These are phyloP conservation scores for Raffaelea deltoideospora DNA, from an alignment of 2,329 filamentous ascomycete species.

Conservation along the genomic window DNA sequence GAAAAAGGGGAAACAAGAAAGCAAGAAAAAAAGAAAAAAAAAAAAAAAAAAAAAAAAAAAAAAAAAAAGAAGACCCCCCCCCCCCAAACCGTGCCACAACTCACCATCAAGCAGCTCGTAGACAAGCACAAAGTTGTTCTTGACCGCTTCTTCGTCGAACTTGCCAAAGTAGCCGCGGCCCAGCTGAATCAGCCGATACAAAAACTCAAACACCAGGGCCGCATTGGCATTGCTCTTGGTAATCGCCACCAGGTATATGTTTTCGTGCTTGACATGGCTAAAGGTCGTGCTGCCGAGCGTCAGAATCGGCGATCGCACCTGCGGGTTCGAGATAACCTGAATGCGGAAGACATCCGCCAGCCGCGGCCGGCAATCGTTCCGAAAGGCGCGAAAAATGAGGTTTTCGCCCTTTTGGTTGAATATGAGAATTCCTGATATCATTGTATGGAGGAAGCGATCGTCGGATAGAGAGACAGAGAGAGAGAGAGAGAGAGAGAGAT, in stretches of 20 bases:
- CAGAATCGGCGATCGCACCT: slow-evolving; percentile 92
- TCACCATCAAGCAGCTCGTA: slow-evolving; percentile 90
- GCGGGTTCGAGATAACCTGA: slow-evolving; percentile 95
- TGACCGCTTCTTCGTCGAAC: slow-evolving; percentile 97
- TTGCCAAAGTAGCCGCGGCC: slow-evolving; percentile 97
- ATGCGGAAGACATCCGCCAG: slow-evolving; percentile 99
- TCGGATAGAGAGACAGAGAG: not conserved
- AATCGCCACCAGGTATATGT: slow-evolving; percentile 93
- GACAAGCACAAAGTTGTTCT: slow-evolving; percentile 98
- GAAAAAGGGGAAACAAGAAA: not conserved
- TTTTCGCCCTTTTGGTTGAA: slow-evolving; percentile 99
- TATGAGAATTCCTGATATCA: slow-evolving; percentile 93
- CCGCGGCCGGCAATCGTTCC: slow-evolving; percentile 92
- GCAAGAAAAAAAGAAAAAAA: not conserved
- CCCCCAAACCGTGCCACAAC: slow-evolving; percentile 8
- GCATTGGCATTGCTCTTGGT: slow-evolving; percentile 99
- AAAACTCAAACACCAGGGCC: slow-evolving; percentile 92
- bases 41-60: not conserved
- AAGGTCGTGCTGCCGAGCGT: slow-evolving; percentile 97
- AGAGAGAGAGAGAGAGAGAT: not conserved
- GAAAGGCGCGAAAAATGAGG: slow-evolving; percentile 97
- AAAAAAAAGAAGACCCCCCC: not conserved
- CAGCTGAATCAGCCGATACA: slow-evolving; percentile 80
- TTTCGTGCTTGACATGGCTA: slow-evolving; percentile 98
- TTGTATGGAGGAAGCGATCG: slow-evolving; percentile 30